Evolutionary conservation across 371 early-diverging fungal species (phyloP), one percentile per base, ranked within the genome.

Genomic region (Lichtheimia corymbifera): DNA sequence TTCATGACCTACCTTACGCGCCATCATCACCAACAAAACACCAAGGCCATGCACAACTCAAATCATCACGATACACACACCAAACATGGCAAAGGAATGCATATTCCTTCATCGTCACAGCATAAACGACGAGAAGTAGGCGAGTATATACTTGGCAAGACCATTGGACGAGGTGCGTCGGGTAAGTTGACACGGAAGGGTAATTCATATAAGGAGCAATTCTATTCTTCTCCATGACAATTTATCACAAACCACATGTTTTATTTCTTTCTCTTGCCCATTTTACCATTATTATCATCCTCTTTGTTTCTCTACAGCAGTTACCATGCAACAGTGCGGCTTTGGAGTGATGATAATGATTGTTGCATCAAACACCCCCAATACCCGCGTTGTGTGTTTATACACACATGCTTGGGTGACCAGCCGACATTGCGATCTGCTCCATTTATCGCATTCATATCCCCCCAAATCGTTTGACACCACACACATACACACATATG

Each of bases 131-230:
- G 50, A 58, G 55, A 50, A 42, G 73, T 93, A 50, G 92, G 92
- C 4, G 89, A 91, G 14, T 93, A 91, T 60, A 43, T 75, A n/a
- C 64, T 91, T 35, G 87, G 89, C 41, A 87, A 85, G 65, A 90
- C 91, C n/a, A 75, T 93, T 30, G 93, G 93, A 24, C 87, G 87
- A 61, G 93, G 93, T 51, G 87, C 86, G 53, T 90, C 91, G 63
- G 93, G 92, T 90, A 75, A 60, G 66, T 51, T 18, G 43, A 41
- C 43, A 14, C 43, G 35, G 35, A 35, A 35, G 35, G 35, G 35
- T 30, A 49, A 41, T 50, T 45, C 49, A 59, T 62, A 25, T 56
- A 44, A 44, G 43, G 56, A 56, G 47, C 56, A 47, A 47, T 18
- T 18, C 47, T 47, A 47, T 47, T 47, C n/a, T 47, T 22, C 47